Conservation (phyloP, 345 rosid species). For the Cardamine occulta region DNA sequence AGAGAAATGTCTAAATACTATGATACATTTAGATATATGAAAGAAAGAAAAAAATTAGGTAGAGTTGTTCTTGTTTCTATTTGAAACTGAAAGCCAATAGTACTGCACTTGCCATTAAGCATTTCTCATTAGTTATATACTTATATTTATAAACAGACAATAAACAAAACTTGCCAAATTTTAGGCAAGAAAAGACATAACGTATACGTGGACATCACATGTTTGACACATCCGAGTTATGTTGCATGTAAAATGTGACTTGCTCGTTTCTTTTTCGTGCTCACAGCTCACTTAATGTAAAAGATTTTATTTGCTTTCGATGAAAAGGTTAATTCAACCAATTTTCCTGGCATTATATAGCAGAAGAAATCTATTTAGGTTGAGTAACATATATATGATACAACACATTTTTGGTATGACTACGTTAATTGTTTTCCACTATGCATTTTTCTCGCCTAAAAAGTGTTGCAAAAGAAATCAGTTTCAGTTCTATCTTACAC, state of each 20-base stretch:
- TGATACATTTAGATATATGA: not conserved
- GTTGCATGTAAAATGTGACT: slow-evolving; percentile 42
- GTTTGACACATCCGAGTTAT: slow-evolving; percentile 38
- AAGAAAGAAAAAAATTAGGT: slow-evolving; percentile 2
- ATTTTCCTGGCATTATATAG: not conserved
- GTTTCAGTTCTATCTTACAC: slow-evolving; percentile 24
- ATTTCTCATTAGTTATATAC: slow-evolving; percentile 20
- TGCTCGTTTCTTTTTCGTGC: slow-evolving; percentile 8
- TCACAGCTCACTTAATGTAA: not conserved
- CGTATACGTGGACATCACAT: slow-evolving; percentile 42
- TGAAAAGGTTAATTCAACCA: not conserved
- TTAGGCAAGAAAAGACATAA: slow-evolving; percentile 40
- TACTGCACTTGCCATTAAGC: slow-evolving; percentile 37
- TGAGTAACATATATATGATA: slow-evolving; percentile 18
- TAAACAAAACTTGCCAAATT: slow-evolving; percentile 36
- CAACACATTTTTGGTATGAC: slow-evolving; percentile 30
- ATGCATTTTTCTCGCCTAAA: not conserved
- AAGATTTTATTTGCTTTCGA: not conserved
- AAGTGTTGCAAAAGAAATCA: not conserved
- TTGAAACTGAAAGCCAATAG: slow-evolving; percentile 32
- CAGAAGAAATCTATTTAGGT: slow-evolving; percentile 12
- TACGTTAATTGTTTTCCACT: not conserved
- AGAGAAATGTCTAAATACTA: slow-evolving; percentile 27
- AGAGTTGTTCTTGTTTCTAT: slow-evolving; percentile 24
- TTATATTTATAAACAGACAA: slow-evolving; percentile 25